phyloP scores from a whole-genome alignment of 305 asterid species.

The Caryopteris hybrid region DNA sequence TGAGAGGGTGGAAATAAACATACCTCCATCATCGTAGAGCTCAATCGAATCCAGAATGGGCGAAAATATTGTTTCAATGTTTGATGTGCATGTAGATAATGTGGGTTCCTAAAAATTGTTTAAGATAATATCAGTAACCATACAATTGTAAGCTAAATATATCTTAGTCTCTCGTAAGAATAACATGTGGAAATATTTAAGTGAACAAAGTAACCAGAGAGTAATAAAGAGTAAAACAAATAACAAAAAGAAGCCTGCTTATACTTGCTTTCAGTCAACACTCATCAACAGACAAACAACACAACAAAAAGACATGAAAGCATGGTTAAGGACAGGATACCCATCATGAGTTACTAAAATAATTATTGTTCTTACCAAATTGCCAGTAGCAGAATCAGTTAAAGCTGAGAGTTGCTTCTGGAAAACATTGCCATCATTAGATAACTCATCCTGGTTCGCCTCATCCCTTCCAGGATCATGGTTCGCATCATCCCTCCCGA shows the following conservation, averaged over 20 bases:
- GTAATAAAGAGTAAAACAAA: neutral
- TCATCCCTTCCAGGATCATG: constrained; percentile 26
- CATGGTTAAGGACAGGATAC: neutral
- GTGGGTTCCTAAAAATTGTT: constrained; percentile 49
- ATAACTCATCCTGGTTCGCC: constrained; percentile 30
- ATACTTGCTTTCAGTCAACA: constrained; percentile 13
- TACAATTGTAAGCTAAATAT: constrained; percentile 5
- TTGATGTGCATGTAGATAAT: constrained; percentile 49
- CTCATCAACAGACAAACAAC: neutral
- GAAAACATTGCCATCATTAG: constrained; percentile 31
- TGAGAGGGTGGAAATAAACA: neutral
- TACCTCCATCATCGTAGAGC: constrained; percentile 52
- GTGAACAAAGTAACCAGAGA: neutral
- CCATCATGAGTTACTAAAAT: neutral
- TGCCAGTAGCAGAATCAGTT: constrained; percentile 35
- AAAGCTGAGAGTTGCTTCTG: constrained; percentile 27
- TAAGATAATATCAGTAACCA: constrained; percentile 16
- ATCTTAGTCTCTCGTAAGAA: constrained; percentile 1
- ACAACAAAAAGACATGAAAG: neutral
- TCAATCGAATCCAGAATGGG: constrained; percentile 68
- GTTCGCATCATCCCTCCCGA: constrained; percentile 27
- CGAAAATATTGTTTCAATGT: constrained; percentile 71
- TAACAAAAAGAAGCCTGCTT: neutral
- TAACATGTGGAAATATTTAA: neutral
- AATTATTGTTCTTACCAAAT: constrained; percentile 39